Conservation (phyloP, 495 filamentous ascomycete species). For the Cetradonia linearis region DNA sequence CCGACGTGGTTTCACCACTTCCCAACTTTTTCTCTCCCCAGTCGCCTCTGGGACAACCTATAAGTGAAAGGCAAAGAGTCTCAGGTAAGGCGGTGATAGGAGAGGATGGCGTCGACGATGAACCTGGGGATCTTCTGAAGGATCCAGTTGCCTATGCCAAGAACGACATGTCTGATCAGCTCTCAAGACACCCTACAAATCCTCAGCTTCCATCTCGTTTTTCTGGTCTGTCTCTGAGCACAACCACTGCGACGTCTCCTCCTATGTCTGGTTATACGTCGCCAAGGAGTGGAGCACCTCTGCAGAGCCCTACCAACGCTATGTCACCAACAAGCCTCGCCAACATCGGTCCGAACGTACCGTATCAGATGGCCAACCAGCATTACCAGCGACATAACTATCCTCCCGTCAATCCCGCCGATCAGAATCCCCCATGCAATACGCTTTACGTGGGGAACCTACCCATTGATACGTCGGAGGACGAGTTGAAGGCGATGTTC, state of each 20-base stretch:
- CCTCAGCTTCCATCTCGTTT: conserved; percentile 64
- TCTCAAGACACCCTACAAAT: conserved; percentile 60
- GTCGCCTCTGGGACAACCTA: conserved; percentile 69
- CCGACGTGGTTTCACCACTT: conserved; percentile 53
- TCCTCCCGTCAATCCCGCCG: conserved; percentile 86
- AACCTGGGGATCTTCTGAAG: conserved; percentile 73
- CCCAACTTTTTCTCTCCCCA: conserved; percentile 74
- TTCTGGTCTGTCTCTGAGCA: conserved; percentile 59
- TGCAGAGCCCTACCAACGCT: conserved; percentile 45
- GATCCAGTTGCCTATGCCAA: conserved; percentile 77
- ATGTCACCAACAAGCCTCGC: conserved; percentile 49
- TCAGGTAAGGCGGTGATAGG: conserved; percentile 79
- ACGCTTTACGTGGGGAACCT: conserved; percentile 96
- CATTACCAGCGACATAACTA: conserved; percentile 58
- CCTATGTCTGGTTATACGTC: conserved; percentile 43
- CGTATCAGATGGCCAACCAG: conserved; percentile 48
- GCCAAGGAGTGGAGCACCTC: conserved; percentile 37
- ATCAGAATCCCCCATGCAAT: conserved; percentile 97
- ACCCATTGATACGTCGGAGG: conserved; percentile 86
- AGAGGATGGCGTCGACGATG: conserved; percentile 69
- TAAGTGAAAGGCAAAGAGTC: conserved; percentile 55
- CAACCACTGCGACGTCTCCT: conserved; percentile 44
- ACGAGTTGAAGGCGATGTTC: conserved; percentile 92
- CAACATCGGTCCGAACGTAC: conserved; percentile 34
- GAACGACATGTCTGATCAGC: conserved; percentile 49